Evolutionary conservation across 805 yeast genomes (phyloP), one percentile per base, ranked within the genome.

Genomic region (Hanseniaspora lindneri): DNA sequence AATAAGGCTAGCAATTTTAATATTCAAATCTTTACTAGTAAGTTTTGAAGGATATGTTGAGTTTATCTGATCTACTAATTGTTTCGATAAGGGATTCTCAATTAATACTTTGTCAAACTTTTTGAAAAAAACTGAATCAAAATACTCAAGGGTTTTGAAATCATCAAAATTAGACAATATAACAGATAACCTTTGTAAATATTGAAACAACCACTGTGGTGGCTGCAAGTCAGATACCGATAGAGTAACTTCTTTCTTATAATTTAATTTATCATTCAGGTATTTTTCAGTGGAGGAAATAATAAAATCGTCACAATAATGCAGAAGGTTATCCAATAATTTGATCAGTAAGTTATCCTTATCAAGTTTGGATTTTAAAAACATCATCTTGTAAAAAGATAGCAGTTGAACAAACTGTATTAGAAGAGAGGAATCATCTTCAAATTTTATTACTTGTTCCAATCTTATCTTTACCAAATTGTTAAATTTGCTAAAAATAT

Each of bases 191-290:
- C 57, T 55, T 36, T 50, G 54, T 25, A 63, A 71, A 54, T 80
- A 77, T n/a, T 76, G 80, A 42, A 74, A 67, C 20, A 83, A 65
- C 87, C 94, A 88, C 52, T 83, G 94, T 0, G 96, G 95, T 4
- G 94, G 79, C 52, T 80, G 75, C 20, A 83, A 66, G 52, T 84
- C 84, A 25, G 71, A 72, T 44, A 67, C 59, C 34, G 58, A 61
- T 17, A 67, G 53, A 33, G 61, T 60, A 49, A 67, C 57, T 57
- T 64, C 24, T 7, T 34, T 33, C 14, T 57, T 64, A 58, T 63
- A 53, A 16, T 66, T 67, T 19, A 52, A 41, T 9, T 53, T 55
- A 33, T 63, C 63, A 10, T 61, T 36, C 39, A 44, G 53, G 20
- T 39, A 39, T 3, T 11, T 24, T 23, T 46, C 49, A 9, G 41